Evolutionary conservation across 768 basidiomycete species (phyloP).

Genomic region (Fomitopsis pulvina): DNA sequence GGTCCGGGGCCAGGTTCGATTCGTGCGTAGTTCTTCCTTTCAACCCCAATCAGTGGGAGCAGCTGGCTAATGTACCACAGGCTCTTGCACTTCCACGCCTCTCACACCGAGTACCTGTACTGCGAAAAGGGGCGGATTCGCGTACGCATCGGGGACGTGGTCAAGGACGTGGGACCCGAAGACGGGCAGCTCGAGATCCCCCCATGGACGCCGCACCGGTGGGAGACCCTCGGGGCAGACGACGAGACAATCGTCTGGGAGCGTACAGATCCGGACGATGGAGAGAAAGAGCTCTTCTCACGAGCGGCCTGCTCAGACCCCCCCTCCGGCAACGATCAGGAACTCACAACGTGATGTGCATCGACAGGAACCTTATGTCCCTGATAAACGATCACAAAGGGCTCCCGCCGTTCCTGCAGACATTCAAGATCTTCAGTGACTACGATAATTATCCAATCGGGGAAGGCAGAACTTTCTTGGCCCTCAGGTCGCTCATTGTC

Average conservation of each 20-base stretch:
- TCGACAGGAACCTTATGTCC: background rate
- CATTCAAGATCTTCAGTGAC: background rate
- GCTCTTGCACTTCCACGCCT: background rate
- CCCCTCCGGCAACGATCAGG: too few relatives aligned
- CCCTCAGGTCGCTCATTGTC: background rate
- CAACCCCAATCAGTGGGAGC: background rate
- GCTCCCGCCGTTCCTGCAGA: background rate
- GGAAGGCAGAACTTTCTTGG: background rate
- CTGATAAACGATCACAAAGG: background rate
- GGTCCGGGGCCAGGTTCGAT: background rate
- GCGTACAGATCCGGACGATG: background rate
- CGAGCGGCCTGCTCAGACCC: background rate
- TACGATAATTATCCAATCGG: background rate
- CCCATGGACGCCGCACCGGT: background rate
- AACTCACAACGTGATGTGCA: too few relatives aligned
- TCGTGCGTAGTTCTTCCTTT: background rate
- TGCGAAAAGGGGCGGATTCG: background rate
- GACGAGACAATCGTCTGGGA: background rate
- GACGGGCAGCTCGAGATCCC: background rate
- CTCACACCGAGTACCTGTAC: background rate
- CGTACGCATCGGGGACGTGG: background rate
- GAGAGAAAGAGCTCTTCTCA: background rate
- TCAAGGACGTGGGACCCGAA: background rate
- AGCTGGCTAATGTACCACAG: background rate
- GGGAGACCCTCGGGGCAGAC: background rate